phyloP scores from a whole-genome alignment of 306 rosid species.

The Cucumis hystrix region DNA sequence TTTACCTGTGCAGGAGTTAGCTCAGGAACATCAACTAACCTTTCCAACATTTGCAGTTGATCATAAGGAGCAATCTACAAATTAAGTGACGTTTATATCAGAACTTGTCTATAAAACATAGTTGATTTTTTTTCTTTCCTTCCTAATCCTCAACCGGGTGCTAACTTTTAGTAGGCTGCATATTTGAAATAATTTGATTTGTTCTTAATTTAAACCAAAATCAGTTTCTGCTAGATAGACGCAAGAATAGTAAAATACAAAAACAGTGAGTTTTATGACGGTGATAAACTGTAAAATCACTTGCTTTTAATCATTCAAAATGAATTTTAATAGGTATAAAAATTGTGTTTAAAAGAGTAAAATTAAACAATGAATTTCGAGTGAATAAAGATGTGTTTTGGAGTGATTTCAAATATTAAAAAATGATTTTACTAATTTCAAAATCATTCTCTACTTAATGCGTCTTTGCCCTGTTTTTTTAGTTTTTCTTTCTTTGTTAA shows the following conservation, averaged over 20 bases:
- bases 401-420: too few relatives aligned
- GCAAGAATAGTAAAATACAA: not conserved
- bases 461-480: not conserved
- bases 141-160: not conserved
- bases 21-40: conserved; percentile 48
- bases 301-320: too few relatives aligned
- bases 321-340: too few relatives aligned
- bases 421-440: too few relatives aligned
- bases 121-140: not conserved
- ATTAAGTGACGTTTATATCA: not conserved
- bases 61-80: conserved; percentile 92
- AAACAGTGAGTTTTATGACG: not conserved
- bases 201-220: not conserved
- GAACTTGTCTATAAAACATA: not conserved
- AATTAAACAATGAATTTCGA: too few relatives aligned
- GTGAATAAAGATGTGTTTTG: too few relatives aligned
- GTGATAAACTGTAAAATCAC: too few relatives aligned
- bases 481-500: not conserved
- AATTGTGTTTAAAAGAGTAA: too few relatives aligned
- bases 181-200: not conserved
- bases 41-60: conserved; percentile 78
- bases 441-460: not conserved
- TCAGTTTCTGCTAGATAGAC: not conserved
- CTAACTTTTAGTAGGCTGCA: not conserved
- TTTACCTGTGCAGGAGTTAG: conserved; percentile 37